phyloP scores from a whole-genome alignment of 805 yeast genomes.

The Candida nitratophila region DNA sequence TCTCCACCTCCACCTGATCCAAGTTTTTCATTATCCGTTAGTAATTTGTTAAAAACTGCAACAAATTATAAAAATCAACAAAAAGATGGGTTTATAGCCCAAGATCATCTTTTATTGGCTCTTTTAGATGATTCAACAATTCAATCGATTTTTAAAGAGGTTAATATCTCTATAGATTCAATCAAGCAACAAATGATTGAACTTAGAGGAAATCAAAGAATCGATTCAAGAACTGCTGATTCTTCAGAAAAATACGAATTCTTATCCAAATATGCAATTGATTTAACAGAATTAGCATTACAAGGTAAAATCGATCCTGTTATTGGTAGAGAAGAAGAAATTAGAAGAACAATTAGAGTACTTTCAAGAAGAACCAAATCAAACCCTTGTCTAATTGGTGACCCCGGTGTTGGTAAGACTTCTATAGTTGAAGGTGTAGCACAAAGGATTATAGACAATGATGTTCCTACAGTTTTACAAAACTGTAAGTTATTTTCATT shows the following conservation, averaged over 20 bases:
- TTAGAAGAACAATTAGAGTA: slow-evolving; percentile 89
- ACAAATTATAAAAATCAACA: slow-evolving; percentile 75
- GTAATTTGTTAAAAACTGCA: slow-evolving; percentile 68
- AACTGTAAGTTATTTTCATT: slow-evolving; percentile 77
- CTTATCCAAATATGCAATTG: slow-evolving; percentile 82
- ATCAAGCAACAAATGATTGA: slow-evolving; percentile 71
- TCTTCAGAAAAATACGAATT: slow-evolving; percentile 81
- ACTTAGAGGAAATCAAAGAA: slow-evolving; percentile 84
- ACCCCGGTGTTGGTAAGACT: slow-evolving; percentile 99
- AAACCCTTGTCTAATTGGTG: slow-evolving; percentile 95
- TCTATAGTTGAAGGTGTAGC: slow-evolving; percentile 98
- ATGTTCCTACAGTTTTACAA: slow-evolving; percentile 84
- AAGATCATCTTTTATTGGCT: slow-evolving; percentile 87
- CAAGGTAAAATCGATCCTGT: slow-evolving; percentile 97
- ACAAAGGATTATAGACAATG: slow-evolving; percentile 91
- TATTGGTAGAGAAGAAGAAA: slow-evolving; percentile 98
- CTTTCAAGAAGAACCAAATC: slow-evolving; percentile 96
- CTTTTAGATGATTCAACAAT: slow-evolving; percentile 72
- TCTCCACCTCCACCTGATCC: slow-evolving; percentile 83
- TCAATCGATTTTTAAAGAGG: slow-evolving; percentile 65
- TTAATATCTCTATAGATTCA: slow-evolving; percentile 58
- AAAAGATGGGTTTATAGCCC: slow-evolving; percentile 87
- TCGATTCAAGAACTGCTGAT: slow-evolving; percentile 92
- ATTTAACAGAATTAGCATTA: slow-evolving; percentile 88
- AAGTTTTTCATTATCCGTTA: slow-evolving; percentile 67